Conservation (phyloP, 306 rosid genomes). For the barrel medic (Medicago truncatula) region DNA sequence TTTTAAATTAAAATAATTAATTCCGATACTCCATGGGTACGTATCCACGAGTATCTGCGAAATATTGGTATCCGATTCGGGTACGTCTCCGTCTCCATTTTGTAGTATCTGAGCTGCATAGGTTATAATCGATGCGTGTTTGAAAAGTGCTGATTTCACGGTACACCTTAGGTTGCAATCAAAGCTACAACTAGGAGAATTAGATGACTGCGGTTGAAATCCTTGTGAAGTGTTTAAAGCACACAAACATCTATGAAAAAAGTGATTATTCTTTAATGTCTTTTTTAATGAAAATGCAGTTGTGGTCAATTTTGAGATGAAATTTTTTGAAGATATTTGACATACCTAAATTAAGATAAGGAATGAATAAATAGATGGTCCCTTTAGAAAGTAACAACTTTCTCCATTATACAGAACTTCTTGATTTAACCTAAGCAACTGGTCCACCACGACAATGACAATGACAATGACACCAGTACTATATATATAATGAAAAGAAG, state of each 20-base stretch:
- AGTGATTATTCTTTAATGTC: not conserved
- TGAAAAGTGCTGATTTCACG: not conserved
- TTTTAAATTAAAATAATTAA: no score
- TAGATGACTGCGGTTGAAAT: not conserved
- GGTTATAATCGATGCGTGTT: not conserved
- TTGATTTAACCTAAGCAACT: constrained; percentile 28
- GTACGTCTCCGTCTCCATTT: no score
- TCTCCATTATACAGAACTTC: constrained; percentile 8
- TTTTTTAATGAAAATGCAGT: not conserved
- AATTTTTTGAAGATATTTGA: constrained; percentile 3
- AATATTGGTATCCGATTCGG: no score
- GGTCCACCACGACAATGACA: constrained; percentile 50
- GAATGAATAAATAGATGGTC: constrained; percentile 14
- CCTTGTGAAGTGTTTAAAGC: not conserved
- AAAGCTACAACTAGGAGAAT: not conserved
- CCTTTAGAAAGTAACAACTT: constrained; percentile 22
- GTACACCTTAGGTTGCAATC: not conserved
- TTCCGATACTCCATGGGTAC: no score
- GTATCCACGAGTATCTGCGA: no score
- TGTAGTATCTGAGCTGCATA: no score
- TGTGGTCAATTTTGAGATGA: not conserved
- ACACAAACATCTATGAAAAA: not conserved
- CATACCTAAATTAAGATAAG: constrained; percentile 1
- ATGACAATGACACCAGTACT: constrained; percentile 7
- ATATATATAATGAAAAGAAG: constrained; percentile 14